phyloP scores from a whole-genome alignment of 2,329 filamentous ascomycete species.

The Botrytis fragariae region DNA sequence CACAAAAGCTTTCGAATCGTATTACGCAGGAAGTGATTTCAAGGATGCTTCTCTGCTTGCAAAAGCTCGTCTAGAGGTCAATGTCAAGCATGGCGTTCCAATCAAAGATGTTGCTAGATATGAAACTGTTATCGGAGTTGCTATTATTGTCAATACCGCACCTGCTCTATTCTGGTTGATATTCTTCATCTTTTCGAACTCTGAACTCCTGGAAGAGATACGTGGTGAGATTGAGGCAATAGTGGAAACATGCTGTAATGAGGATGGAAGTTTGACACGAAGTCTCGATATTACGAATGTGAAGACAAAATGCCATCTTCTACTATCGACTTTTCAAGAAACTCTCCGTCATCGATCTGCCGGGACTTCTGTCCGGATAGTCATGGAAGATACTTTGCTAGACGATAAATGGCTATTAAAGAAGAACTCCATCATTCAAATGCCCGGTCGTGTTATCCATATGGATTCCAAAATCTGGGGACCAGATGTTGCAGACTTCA shows the following conservation, averaged over 20 bases:
- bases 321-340: constrained; percentile 45
- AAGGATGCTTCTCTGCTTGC: constrained; percentile 42
- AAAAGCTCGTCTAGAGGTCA: constrained; percentile 39
- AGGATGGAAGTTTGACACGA: not conserved
- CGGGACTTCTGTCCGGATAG: constrained; percentile 41
- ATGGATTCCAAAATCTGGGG: constrained; percentile 40
- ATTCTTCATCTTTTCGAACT: constrained; percentile 41
- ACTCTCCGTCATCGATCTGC: constrained; percentile 40
- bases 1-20: constrained; percentile 39
- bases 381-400: constrained; percentile 40
- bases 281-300: constrained; percentile 11
- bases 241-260: not conserved
- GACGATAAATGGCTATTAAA: constrained; percentile 40
- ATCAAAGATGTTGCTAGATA: constrained; percentile 32
- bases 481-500: constrained; percentile 35
- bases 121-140: constrained; percentile 44
- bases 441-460: constrained; percentile 33
- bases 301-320: constrained; percentile 38
- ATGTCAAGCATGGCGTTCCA: constrained; percentile 37
- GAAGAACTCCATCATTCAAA: constrained; percentile 41
- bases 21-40: constrained; percentile 43
- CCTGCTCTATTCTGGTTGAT: constrained; percentile 39
- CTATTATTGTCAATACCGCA: constrained; percentile 43
- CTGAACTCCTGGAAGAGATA: constrained; percentile 34
- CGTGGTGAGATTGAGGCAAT: constrained; percentile 27